Evolutionary conservation across 2,329 filamentous ascomycete species (phyloP), one percentile per base, ranked within the genome.

Genomic region (Atkinsonella texensis): DNA sequence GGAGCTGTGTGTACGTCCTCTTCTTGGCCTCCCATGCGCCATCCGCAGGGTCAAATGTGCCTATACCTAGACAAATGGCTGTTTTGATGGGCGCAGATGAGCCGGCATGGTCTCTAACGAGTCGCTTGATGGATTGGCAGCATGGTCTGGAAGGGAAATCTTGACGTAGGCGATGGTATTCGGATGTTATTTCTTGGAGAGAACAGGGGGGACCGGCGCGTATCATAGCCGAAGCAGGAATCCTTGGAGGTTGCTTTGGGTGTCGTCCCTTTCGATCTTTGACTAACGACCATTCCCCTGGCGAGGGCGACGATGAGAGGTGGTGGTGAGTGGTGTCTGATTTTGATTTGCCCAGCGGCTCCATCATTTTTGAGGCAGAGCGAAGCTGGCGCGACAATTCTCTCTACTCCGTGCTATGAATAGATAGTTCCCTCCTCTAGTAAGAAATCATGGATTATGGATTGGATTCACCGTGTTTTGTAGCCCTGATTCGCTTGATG

Each of bases 51-150:
- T 80, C 75, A 54, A 80, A 80, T 0, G 75, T 70, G 2, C 79
- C 79, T 2, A 77, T 63, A 0, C 79, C 79, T 5, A 82, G 68
- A 53, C 77, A 80, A 6, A 81, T 58, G 1, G 76, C 79, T 9
- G 62, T 65, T 1, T 60, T 64, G 38, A 73, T 59, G 20, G 18
- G n/a, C 52, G 57, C n/a, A 39, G 57, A 55, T 13, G 28, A 43
- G 1, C 51, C 39, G 3, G 55, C 57, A 7, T 64, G 61, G 0
- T 54, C 52, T 0, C 57, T 50, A 4, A 77, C 48, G 3, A 73
- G 56, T 1, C 60, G 56, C 5, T 60, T 57, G 3, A 80, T 62
- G 7, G 55, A 55, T 1, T 52, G 47, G 55, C 64, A 68, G 20
- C 57, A 58, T 0, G 57, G 33, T 1, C 60, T 62, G 1, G 56